Evolutionary conservation across 345 rosid genomes (phyloP).

Genomic region (Lumnitzera littorea): DNA sequence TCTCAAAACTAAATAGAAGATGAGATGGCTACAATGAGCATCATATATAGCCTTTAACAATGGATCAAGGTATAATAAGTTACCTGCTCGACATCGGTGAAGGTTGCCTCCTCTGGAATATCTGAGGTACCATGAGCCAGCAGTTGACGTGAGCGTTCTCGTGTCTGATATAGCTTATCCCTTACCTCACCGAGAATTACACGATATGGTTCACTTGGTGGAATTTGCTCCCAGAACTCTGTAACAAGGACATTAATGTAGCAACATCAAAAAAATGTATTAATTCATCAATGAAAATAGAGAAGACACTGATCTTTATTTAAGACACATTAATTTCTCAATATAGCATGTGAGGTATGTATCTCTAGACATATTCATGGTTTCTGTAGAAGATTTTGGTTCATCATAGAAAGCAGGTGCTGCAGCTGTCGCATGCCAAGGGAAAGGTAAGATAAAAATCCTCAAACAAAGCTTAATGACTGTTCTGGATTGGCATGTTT

Average conservation of each 20-base stretch:
- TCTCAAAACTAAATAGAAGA: neutral
- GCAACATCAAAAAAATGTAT: neutral
- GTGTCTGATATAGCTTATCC: slow-evolving; percentile 53
- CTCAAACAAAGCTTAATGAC: too few species aligned
- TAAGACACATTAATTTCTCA: too few species aligned
- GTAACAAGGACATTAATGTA: slow-evolving; percentile 10
- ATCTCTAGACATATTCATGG: too few species aligned
- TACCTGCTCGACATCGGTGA: slow-evolving; percentile 52
- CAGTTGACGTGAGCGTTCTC: slow-evolving; percentile 57
- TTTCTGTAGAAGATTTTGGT: too few species aligned
- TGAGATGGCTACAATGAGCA: neutral
- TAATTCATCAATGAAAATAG: neutral
- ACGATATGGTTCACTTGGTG: slow-evolving; percentile 58
- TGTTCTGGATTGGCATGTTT: too few species aligned
- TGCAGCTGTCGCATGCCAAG: too few species aligned
- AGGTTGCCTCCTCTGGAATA: slow-evolving; percentile 49
- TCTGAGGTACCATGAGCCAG: slow-evolving; percentile 45
- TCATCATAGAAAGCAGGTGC: too few species aligned
- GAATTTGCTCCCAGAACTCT: slow-evolving; percentile 80
- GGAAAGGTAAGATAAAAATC: too few species aligned
- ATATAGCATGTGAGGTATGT: too few species aligned
- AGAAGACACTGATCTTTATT: neutral
- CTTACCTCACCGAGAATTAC: slow-evolving; percentile 65
- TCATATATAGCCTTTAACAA: neutral
- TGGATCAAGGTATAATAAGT: neutral